These are phyloP conservation scores for Pestalotiopsis fici DNA, from an alignment of 2,329 filamentous ascomycete genomes.

Conservation along the genomic window DNA sequence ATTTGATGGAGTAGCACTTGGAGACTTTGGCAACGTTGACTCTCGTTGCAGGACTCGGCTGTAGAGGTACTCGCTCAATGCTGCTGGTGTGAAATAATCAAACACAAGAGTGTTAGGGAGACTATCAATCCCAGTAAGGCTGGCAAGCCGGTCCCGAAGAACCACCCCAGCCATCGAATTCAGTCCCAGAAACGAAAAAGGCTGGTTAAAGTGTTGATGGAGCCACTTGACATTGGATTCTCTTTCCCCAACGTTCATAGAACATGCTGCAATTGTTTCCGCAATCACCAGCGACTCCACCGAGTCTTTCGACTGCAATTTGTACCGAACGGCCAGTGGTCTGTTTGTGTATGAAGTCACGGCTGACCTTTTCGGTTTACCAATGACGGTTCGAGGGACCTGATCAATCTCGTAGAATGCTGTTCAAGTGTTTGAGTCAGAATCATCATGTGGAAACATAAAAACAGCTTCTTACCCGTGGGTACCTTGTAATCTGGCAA, in stretches of 20 bases:
- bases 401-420: not conserved
- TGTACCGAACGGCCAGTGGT: not conserved
- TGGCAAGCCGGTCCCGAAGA: constrained; percentile 3
- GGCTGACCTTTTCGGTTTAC: not conserved
- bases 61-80: not conserved
- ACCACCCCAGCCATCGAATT: constrained; percentile 6
- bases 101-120: constrained; percentile 1
- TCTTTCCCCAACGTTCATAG: not conserved
- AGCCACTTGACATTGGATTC: not conserved
- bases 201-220: not conserved
- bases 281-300: not conserved
- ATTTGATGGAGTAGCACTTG: not conserved
- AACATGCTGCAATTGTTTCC: not conserved
- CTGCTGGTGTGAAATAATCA: constrained; percentile 1
- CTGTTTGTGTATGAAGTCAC: not conserved
- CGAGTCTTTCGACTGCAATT: not conserved
- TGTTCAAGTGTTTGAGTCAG: not conserved
- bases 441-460: too few relatives aligned
- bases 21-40: not conserved
- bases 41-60: not conserved
- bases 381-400: constrained; percentile 1
- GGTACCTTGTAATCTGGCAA: constrained; percentile 5
- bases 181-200: not conserved
- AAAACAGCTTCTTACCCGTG: not conserved
- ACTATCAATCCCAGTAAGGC: not conserved